Evolutionary conservation across 805 yeast genomes (phyloP).

Genomic region (Phaffomyces thermotolerans): DNA sequence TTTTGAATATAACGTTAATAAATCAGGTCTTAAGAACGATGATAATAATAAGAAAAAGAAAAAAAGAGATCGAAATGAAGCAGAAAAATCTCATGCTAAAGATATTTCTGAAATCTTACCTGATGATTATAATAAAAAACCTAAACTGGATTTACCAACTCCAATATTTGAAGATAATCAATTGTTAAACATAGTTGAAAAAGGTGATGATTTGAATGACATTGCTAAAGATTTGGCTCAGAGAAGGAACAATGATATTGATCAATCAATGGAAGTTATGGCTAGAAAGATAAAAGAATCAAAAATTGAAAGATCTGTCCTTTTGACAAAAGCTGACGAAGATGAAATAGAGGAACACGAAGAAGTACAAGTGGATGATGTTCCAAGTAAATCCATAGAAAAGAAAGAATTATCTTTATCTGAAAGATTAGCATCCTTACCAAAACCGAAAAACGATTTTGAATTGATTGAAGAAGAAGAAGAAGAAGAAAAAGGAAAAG

Average conservation of each 20-base stretch:
- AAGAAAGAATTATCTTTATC: background rate
- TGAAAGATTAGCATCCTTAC: constrained; percentile 27
- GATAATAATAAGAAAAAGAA: constrained; percentile 28
- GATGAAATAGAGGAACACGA: constrained; percentile 11
- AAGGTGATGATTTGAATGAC: constrained; percentile 7
- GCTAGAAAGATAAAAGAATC: constrained; percentile 35
- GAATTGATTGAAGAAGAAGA: constrained; percentile 33
- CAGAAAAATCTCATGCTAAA: constrained; percentile 19
- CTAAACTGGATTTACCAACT: constrained; percentile 26
- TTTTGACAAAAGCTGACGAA: constrained; percentile 21
- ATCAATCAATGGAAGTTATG: constrained; percentile 19
- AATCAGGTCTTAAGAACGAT: constrained; percentile 36
- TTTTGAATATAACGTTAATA: constrained; percentile 39
- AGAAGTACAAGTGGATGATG: constrained; percentile 8
- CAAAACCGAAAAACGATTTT: constrained; percentile 41
- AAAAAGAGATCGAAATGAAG: constrained; percentile 21
- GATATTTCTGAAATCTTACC: constrained; percentile 15
- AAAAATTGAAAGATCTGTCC: constrained; percentile 29
- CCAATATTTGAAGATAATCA: constrained; percentile 25
- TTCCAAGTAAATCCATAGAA: background rate
- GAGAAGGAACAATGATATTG: background rate
- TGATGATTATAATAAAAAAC: constrained; percentile 8
- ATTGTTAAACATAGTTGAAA: constrained; percentile 10
- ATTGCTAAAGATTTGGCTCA: constrained; percentile 7
- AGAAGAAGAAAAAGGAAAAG: constrained; percentile 7